Evolutionary conservation across 306 rosid genomes (phyloP).

Genomic region (Datisca glomerata): DNA sequence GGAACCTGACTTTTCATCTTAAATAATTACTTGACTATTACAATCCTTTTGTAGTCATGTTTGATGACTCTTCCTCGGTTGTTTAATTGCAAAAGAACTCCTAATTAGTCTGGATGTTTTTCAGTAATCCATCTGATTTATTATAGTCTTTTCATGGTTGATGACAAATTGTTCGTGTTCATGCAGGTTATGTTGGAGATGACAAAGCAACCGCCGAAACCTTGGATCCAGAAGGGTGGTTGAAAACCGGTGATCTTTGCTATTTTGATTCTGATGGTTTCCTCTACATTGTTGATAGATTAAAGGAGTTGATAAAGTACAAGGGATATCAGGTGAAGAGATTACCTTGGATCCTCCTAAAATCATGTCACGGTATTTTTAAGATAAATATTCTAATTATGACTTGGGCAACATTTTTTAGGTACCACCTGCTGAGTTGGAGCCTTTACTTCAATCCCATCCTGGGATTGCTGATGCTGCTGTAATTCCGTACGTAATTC

Average conservation of each 20-base stretch:
- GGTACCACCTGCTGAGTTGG: slow-evolving; percentile 96
- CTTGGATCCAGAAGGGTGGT: slow-evolving; percentile 80
- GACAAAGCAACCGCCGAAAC: slow-evolving; percentile 75
- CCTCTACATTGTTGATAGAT: slow-evolving; percentile 67
- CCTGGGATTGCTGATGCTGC: slow-evolving; percentile 78
- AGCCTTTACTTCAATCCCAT: slow-evolving; percentile 52
- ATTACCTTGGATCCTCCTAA: not conserved
- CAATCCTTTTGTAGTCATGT: no score
- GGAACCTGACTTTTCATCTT: no score
- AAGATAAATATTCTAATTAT: not conserved
- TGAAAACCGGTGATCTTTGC: slow-evolving; percentile 91
- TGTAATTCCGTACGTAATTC: slow-evolving; percentile 63
- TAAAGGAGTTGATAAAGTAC: slow-evolving; percentile 90
- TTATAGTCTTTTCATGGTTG: no score
- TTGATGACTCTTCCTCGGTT: no score
- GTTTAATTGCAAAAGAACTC: no score
- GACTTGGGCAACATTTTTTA: slow-evolving; percentile 24
- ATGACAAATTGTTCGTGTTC: no score
- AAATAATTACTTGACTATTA: no score
- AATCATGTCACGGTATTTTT: no score
- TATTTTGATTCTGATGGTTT: slow-evolving; percentile 77
- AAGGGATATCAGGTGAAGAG: slow-evolving; percentile 76
- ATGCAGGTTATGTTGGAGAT: slow-evolving; percentile 80
- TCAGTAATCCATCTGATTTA: no score
- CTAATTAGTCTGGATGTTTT: no score